phyloP scores from a whole-genome alignment of 1,284 basidiomycete species.

The Chondrostereum purpureum region DNA sequence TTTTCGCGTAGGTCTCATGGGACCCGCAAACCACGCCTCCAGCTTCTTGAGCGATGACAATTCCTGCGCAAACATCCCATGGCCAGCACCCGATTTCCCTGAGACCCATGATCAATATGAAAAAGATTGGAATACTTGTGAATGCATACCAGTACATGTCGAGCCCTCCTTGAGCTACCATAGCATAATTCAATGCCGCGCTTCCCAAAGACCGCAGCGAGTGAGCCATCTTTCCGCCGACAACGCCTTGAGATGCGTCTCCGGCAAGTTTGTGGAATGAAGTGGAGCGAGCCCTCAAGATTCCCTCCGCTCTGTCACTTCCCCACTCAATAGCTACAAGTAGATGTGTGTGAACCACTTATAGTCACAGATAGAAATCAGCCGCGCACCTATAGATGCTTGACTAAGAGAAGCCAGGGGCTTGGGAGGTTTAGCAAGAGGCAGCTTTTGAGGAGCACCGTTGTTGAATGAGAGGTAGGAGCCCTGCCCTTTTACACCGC shows the following conservation, averaged over 20 bases:
- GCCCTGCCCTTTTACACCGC: conserved; percentile 74
- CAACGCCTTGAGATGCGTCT: conserved; percentile 55
- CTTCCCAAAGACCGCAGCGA: conserved; percentile 80
- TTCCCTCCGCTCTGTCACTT: conserved; percentile 61
- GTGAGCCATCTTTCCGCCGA: conserved; percentile 83
- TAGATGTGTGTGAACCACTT: conserved; percentile 6
- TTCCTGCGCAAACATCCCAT: conserved; percentile 91
- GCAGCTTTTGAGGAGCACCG: conserved; percentile 60
- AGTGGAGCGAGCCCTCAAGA: conserved; percentile 59
- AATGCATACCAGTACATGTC: conserved; percentile 76
- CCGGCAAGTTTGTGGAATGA: conserved; percentile 78
- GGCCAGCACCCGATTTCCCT: conserved; percentile 94
- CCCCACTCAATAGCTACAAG: conserved; percentile 84
- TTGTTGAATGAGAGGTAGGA: conserved; percentile 63
- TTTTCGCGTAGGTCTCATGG: conserved; percentile 41
- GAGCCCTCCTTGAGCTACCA: conserved; percentile 80
- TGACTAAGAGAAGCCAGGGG: conserved; percentile 72
- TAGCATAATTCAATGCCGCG: conserved; percentile 78
- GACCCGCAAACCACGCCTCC: conserved; percentile 75
- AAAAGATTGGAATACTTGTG: not conserved
- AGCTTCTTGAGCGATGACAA: conserved; percentile 90
- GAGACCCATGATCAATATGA: not conserved
- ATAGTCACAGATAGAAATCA: conserved; percentile 1
- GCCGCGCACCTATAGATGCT: conserved; percentile 61
- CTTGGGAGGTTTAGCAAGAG: conserved; percentile 55